Conservation (phyloP, 2,329 filamentous ascomycete species). For the Clarireedia homoeocarpa region DNA sequence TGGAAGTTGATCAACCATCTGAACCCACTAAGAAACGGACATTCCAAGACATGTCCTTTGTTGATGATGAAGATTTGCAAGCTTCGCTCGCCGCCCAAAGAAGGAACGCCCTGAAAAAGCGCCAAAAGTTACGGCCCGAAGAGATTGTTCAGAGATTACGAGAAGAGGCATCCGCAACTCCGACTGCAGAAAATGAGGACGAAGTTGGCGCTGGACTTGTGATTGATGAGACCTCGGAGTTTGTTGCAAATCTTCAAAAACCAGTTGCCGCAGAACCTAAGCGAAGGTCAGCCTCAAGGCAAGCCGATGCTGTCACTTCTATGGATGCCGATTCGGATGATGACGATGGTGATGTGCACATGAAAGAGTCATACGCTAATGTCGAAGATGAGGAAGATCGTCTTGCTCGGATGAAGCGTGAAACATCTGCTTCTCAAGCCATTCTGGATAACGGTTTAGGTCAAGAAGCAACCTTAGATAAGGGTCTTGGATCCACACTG, state of each 20-base stretch:
- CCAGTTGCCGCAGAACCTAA: conserved; percentile 48
- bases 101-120: conserved; percentile 78
- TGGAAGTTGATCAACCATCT: conserved; percentile 67
- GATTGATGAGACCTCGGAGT: conserved; percentile 95
- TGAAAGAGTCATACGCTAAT: conserved; percentile 30
- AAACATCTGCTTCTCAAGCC: conserved; percentile 40
- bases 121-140: conserved; percentile 78
- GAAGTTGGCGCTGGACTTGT: conserved; percentile 58
- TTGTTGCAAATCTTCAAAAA: conserved; percentile 77
- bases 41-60: conserved; percentile 59
- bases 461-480: conserved; percentile 71
- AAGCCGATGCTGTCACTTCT: conserved; percentile 35
- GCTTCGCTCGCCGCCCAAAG: conserved; percentile 77
- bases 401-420: conserved; percentile 41
- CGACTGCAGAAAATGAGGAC: conserved; percentile 50
- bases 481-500: conserved; percentile 75
- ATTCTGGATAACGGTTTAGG: conserved; percentile 68
- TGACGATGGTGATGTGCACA: conserved; percentile 35
- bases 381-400: conserved; percentile 38
- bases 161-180: conserved; percentile 46
- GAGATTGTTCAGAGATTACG: conserved; percentile 76
- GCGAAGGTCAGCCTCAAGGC: conserved; percentile 29
- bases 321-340: conserved; percentile 38
- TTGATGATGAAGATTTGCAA: conserved; percentile 91
- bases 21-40: conserved; percentile 52